phyloP scores from a whole-genome alignment of 257 asterid genomes.

The Fraxinus excelsior region DNA sequence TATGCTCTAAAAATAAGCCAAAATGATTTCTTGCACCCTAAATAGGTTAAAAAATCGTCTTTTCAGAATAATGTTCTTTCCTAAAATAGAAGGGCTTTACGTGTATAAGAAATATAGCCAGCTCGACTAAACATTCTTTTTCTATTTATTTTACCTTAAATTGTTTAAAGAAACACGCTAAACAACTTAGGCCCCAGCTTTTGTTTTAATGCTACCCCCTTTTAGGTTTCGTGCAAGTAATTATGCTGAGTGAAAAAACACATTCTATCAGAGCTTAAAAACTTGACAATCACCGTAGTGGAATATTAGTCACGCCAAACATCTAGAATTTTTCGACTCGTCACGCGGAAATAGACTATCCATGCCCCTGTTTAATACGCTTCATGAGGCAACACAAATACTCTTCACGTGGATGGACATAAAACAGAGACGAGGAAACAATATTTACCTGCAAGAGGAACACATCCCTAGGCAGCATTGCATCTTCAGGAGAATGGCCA shows the following conservation, averaged over 20 bases:
- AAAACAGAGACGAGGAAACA: background rate
- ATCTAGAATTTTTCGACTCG: background rate
- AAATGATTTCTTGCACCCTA: too few relatives aligned
- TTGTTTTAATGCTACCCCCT: background rate
- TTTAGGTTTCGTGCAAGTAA: background rate
- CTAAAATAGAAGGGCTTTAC: background rate
- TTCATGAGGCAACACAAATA: background rate
- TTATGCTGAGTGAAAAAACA: background rate
- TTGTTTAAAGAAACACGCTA: background rate
- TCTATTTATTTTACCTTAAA: background rate
- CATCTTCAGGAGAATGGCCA: slow-evolving; percentile 68
- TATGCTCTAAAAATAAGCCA: background rate
- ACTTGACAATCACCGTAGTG: too few relatives aligned
- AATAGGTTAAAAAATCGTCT: too few relatives aligned
- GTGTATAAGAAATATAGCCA: background rate
- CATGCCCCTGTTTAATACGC: background rate
- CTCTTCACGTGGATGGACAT: background rate
- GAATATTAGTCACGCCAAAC: background rate
- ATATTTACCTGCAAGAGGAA: slow-evolving; percentile 74
- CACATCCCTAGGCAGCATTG: slow-evolving; percentile 71
- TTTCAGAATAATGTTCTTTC: background rate
- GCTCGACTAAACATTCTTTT: background rate
- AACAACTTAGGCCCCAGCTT: background rate
- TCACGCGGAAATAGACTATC: background rate
- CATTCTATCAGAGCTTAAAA: background rate